Evolutionary conservation across 495 filamentous ascomycete genomes (phyloP).

Genomic region (Thermochaetoides thermophila): DNA sequence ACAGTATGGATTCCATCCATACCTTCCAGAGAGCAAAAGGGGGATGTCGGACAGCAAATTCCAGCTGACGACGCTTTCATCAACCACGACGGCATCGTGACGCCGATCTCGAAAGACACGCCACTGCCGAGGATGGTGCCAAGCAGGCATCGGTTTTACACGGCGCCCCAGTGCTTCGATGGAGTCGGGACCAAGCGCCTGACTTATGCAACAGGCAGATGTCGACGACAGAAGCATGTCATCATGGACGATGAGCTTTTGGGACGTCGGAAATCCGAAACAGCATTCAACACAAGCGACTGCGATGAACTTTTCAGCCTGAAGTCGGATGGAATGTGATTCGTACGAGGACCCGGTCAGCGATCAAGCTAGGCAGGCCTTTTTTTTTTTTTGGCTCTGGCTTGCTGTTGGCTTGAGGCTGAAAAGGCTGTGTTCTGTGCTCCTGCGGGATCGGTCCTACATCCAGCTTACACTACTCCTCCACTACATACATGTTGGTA

Average conservation of each 20-base stretch:
- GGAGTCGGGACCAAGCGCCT: not conserved
- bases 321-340: not conserved
- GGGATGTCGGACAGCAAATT: not conserved
- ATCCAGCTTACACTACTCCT: too few relatives aligned
- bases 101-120: not conserved
- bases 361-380: too few relatives aligned
- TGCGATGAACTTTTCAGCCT: constrained; percentile 2
- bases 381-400: too few relatives aligned
- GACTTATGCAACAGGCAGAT: too few relatives aligned
- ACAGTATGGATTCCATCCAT: constrained; percentile 4
- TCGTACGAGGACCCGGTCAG: too few relatives aligned
- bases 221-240: too few relatives aligned
- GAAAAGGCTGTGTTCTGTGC: too few relatives aligned
- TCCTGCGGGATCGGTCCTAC: too few relatives aligned
- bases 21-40: too few relatives aligned
- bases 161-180: not conserved
- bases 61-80: constrained; percentile 10
- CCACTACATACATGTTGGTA: too few relatives aligned
- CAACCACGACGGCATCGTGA: not conserved
- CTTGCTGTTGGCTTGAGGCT: too few relatives aligned
- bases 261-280: not conserved
- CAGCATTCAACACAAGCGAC: not conserved
- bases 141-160: constrained; percentile 17
- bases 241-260: too few relatives aligned
- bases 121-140: constrained; percentile 4